Evolutionary conservation across 2,329 filamentous ascomycete genomes (phyloP), one percentile per base, ranked within the genome.

Genomic region (Botrytis elliptica): DNA sequence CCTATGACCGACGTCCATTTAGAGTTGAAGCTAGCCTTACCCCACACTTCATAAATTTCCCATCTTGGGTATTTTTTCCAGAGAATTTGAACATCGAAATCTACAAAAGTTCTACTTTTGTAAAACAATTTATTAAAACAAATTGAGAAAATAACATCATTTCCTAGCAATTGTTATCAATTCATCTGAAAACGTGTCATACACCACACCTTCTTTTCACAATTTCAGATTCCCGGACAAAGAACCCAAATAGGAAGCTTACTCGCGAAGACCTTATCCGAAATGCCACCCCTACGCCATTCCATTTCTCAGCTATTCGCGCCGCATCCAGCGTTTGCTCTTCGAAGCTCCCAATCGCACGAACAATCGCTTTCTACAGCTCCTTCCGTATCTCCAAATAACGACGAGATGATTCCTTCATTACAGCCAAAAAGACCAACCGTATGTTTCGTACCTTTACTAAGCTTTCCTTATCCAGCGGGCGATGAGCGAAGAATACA

Each of bases 301-400:
- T 77, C 75, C n/a, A 70, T 76, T 65, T 75, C 76, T 36, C 75
- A 75, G 29, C 75, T 76, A 64, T 77, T 76, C 36, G 75, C 77
- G 8, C 49, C 78, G 70, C 77, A 73, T 73, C 71, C 71, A 22
- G 71, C 71, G 18, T 62, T 62, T 42, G 55, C 52, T 22, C n/a
- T 72, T 65, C 42, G 40, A 33, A 52, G 0, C 25, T 29, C 29
- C 59, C 49, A 57, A 22, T 38, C 8, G 20, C 57, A 55, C 20
- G 33, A 33, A 64, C n/a, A 42, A 42, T 57, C 70, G 60, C 25
- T 20, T 44, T 36, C 44, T 65, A 25, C 44, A 36, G 69, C 69
- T 40, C 9, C 69, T 6, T 38, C 44, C 2, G 18, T 7, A 40
- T 1, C 25, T 38, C 7, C 22, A 38, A 29, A 42, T 42, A 49